Evolutionary conservation across 1,284 basidiomycete genomes (phyloP), one percentile per base, ranked within the genome.

Genomic region (Apiotrichum akiyoshidainum): DNA sequence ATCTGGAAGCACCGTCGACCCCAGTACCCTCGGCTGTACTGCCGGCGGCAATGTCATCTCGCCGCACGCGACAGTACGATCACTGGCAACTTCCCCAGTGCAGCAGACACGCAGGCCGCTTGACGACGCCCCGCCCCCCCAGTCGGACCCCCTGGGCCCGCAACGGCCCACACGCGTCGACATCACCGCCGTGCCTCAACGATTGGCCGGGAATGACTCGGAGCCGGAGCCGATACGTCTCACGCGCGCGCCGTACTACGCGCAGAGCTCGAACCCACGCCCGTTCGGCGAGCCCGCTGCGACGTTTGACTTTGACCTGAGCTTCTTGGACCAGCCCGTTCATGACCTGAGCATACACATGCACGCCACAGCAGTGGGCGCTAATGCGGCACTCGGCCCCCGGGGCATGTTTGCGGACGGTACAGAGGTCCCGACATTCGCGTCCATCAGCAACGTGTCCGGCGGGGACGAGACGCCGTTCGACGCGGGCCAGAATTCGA

Each of bases 281-380:
- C 65, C 59, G 13, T 35, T 59, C 5, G 55, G 57, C 17, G 49
- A 45, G 26, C 59, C 63, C 4, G 49, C 61, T 17, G 50, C 59
- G 5, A 42, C 58, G 45, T 63, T 63, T 33, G 55, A 65, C 55
- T 61, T 59, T 47, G 63, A 65, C 44, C 57, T 65, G 10, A 58
- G 55, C 2, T 65, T 65, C 55, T 55, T 65, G 39, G 63, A 65
- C 47, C 52, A 59, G 40, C 54, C 60, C 12, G 55, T 65, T 31
- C 14, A 37, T 9, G 63, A 65, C 47, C 57, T 65, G 19, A 59
- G 52, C 39, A 34, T 51, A 17, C 48, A 52, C 16, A 53, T 63
- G 58, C 51, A 52, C 46, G 48, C 45, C 10, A 47, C 59, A 19
- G 46, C 50, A 0, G 46, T 61, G 16, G 26, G 26, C 7, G 26